phyloP scores from a whole-genome alignment of 164 flowering plant genomes.

The Hamamelis virginiana region DNA sequence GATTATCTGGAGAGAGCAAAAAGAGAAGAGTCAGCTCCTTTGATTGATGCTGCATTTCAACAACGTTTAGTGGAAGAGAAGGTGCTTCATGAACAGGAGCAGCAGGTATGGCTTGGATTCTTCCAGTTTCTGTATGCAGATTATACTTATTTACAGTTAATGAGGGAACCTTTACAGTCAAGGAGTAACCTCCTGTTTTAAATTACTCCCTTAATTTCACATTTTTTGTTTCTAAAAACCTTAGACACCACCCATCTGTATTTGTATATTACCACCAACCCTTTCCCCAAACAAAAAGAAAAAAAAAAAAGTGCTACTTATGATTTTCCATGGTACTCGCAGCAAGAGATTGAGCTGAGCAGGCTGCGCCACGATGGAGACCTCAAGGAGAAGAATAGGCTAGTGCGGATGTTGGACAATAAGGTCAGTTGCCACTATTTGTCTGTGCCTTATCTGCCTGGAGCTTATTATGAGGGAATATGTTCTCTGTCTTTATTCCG shows the following conservation, averaged over 20 bases:
- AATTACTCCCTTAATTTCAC: neutral
- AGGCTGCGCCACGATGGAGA: constrained; percentile 82
- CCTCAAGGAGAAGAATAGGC: constrained; percentile 73
- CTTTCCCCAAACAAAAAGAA: too few species aligned
- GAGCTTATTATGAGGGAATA: too few species aligned
- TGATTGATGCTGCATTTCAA: constrained; percentile 83
- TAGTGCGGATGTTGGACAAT: constrained; percentile 64
- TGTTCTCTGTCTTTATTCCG: too few species aligned
- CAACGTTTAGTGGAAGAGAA: constrained; percentile 68
- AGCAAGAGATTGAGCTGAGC: constrained; percentile 84
- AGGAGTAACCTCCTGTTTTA: neutral
- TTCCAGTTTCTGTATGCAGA: neutral
- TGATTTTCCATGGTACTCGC: constrained; percentile 23
- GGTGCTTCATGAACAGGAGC: constrained; percentile 74
- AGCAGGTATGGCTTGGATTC: constrained; percentile 45
- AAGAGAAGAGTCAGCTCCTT: constrained; percentile 85
- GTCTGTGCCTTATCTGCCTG: neutral
- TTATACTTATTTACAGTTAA: neutral
- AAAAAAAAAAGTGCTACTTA: too few species aligned
- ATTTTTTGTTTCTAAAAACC: too few species aligned
- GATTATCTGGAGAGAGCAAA: constrained; percentile 92
- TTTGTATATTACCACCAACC: too few species aligned
- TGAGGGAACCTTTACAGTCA: neutral
- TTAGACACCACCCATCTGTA: too few species aligned
- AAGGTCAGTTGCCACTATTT: constrained; percentile 49